A percentile compares a stretch with the other conserved stretches of the same genome.
Conservation (phyloP, 2,329 filamentous ascomycete species). For the Fusarium equiseti region DNA sequence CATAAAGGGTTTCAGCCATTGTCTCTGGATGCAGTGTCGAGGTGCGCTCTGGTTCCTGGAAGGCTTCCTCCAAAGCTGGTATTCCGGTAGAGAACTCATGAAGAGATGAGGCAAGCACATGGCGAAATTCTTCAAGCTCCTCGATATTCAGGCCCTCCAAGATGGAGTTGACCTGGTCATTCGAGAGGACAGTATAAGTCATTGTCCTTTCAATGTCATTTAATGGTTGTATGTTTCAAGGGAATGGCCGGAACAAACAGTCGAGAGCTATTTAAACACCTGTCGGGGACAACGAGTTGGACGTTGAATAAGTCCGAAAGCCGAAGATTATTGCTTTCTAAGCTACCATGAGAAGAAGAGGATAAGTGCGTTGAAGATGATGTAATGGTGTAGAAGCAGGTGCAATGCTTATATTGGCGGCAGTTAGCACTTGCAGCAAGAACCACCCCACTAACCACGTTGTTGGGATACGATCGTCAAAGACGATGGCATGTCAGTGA, state of each 20-base stretch:
- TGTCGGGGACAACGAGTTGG: background rate
- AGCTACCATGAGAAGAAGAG: conserved; percentile 19
- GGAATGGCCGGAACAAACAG: background rate
- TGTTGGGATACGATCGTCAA: conserved; percentile 18
- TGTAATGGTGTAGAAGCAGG: conserved; percentile 33
- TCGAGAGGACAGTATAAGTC: conserved; percentile 69
- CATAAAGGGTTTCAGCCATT: conserved; percentile 75
- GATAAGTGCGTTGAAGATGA: conserved; percentile 35
- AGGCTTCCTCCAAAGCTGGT: conserved; percentile 57
- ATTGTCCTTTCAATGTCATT: conserved; percentile 53
- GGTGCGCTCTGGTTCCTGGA: conserved; percentile 68
- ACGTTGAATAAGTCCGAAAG: background rate
- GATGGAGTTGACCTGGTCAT: conserved; percentile 66
- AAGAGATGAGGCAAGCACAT: conserved; percentile 63
- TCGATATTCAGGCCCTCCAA: conserved; percentile 65
- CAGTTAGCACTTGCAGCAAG: conserved; percentile 19
- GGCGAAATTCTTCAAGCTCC: conserved; percentile 66
- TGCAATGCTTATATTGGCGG: conserved; percentile 4
- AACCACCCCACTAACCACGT: conserved; percentile 43
- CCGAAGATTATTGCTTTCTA: conserved; percentile 26
- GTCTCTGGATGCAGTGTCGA: conserved; percentile 61
- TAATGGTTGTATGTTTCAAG: conserved; percentile 4
- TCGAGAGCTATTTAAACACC: background rate
- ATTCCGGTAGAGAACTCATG: conserved; percentile 72
- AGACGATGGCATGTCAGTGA: conserved; percentile 5